Percentiles rank a stretch among this genome's conserved stretches.
phyloP scores from a whole-genome alignment of 2,329 filamentous ascomycete genomes.

The Cryphonectria naterciae region DNA sequence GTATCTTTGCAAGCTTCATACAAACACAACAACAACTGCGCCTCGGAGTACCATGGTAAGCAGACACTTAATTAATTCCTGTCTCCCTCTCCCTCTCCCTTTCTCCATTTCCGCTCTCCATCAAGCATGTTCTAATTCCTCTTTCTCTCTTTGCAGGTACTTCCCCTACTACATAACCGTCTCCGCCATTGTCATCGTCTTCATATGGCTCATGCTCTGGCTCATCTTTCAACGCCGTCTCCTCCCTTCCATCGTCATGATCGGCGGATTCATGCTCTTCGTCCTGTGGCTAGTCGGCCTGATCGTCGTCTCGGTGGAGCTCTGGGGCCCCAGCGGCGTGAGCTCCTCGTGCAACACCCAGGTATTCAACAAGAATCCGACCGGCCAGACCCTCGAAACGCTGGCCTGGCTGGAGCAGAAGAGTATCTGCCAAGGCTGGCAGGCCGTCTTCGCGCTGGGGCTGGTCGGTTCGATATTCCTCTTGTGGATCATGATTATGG shows the following conservation, averaged over 20 bases:
- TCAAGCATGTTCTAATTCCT: neutral
- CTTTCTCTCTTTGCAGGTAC: slow-evolving; percentile 53
- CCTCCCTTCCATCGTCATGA: slow-evolving; percentile 64
- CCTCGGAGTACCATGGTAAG: slow-evolving; percentile 64
- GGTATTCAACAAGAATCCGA: slow-evolving; percentile 56
- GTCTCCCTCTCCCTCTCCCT: neutral
- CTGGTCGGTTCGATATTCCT: slow-evolving; percentile 64
- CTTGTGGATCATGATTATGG: slow-evolving; percentile 72
- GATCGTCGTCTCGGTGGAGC: slow-evolving; percentile 63
- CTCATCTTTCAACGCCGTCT: slow-evolving; percentile 65
- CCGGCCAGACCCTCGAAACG: slow-evolving; percentile 56
- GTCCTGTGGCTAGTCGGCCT: slow-evolving; percentile 70
- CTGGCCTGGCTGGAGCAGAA: slow-evolving; percentile 67
- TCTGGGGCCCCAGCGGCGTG: slow-evolving; percentile 63
- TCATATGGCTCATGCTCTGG: slow-evolving; percentile 67
- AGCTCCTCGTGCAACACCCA: slow-evolving; percentile 61
- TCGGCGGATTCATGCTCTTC: slow-evolving; percentile 68
- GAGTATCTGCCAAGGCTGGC: slow-evolving; percentile 68
- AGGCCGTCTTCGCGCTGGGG: slow-evolving; percentile 66
- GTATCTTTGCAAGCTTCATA: slow-evolving; percentile 64
- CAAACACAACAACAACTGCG: slow-evolving; percentile 59
- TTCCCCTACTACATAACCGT: slow-evolving; percentile 69
- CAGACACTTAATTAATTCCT: slow-evolving; percentile 17
- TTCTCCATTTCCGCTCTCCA: neutral
- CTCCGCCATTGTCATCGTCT: slow-evolving; percentile 62